Evolutionary conservation across 1,139 yeast genomes (phyloP).

Genomic region (Zygosaccharomyces sapae): DNA sequence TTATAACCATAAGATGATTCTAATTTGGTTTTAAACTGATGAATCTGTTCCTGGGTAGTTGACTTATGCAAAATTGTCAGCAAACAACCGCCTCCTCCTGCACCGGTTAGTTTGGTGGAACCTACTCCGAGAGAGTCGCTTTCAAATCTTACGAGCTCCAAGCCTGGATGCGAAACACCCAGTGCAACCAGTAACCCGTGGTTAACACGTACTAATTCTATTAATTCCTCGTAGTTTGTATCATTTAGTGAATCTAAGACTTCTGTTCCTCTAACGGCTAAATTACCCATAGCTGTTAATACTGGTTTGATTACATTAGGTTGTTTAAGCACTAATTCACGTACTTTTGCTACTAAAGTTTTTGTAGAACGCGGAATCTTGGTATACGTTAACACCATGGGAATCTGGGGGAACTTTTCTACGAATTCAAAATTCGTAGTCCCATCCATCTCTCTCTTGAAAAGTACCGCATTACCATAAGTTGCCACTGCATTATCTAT

Average conservation of each 20-base stretch:
- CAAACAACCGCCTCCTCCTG: conserved; percentile 99
- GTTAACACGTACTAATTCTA: conserved; percentile 72
- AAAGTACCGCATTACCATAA: conserved; percentile 92
- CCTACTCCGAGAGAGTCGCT: conserved; percentile 67
- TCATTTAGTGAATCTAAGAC: conserved; percentile 36
- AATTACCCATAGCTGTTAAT: conserved; percentile 64
- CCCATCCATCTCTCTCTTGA: conserved; percentile 49
- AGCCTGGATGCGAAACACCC: conserved; percentile 88
- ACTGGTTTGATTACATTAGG: conserved; percentile 56
- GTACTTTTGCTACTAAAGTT: conserved; percentile 73
- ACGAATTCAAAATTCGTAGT: conserved; percentile 27
- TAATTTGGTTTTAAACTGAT: conserved; percentile 35
- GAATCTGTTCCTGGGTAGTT: conserved; percentile 40
- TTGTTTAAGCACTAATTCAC: conserved; percentile 47
- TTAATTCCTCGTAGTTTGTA: conserved; percentile 39
- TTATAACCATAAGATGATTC: conserved; percentile 56
- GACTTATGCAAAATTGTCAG: conserved; percentile 69
- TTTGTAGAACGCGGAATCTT: conserved; percentile 85
- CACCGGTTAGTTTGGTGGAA: conserved; percentile 92
- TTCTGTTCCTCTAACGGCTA: conserved; percentile 57
- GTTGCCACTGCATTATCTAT: conserved; percentile 96
- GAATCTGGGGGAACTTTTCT: conserved; percentile 62
- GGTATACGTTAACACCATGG: conserved; percentile 76
- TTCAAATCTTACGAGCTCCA: conserved; percentile 65
- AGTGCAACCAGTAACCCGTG: conserved; percentile 83